These are phyloP conservation scores for Lecanicillium sp. DNA, from an alignment of 2,329 filamentous ascomycete species.

Conservation along the genomic window DNA sequence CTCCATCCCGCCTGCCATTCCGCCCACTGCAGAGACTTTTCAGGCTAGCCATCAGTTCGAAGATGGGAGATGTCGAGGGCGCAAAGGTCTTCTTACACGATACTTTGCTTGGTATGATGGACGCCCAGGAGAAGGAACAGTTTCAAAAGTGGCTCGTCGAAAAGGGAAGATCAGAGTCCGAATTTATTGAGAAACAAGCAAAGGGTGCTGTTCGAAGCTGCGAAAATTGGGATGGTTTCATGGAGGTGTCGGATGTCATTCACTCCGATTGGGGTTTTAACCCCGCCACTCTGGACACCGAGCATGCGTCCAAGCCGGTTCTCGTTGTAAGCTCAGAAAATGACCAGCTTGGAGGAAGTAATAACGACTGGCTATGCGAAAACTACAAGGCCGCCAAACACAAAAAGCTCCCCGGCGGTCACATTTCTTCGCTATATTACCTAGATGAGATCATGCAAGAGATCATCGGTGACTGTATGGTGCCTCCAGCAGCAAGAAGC, in stretches of 20 bases:
- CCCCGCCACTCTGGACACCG: slow-evolving; percentile 11
- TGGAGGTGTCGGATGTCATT: slow-evolving; percentile 16
- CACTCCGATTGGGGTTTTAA: slow-evolving; percentile 17
- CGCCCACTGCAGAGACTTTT: slow-evolving; percentile 11
- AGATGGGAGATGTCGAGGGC: slow-evolving; percentile 10
- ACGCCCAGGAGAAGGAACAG: slow-evolving; percentile 7
- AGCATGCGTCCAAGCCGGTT: slow-evolving; percentile 12
- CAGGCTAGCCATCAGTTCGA: slow-evolving; percentile 7
- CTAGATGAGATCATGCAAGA: slow-evolving; percentile 14
- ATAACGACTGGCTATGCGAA: slow-evolving; percentile 11
- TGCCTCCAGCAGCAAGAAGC: no score
- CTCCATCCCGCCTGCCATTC: slow-evolving; percentile 11
- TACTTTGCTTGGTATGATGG: slow-evolving; percentile 11
- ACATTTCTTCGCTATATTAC: slow-evolving; percentile 14
- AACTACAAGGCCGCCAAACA: slow-evolving; percentile 12
- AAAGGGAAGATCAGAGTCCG: slow-evolving; percentile 7
- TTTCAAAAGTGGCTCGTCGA: slow-evolving; percentile 6
- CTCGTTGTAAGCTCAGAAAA: slow-evolving; percentile 13
- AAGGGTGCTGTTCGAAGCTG: slow-evolving; percentile 8
- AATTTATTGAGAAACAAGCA: slow-evolving; percentile 10
- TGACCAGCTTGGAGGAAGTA: slow-evolving; percentile 13
- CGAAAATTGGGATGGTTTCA: slow-evolving; percentile 16
- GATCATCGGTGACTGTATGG: no score
- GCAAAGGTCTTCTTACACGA: slow-evolving; percentile 11
- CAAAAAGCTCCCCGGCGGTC: slow-evolving; percentile 13